Conservation (phyloP, 306 rosid species). For the Fragaria iinumae region DNA sequence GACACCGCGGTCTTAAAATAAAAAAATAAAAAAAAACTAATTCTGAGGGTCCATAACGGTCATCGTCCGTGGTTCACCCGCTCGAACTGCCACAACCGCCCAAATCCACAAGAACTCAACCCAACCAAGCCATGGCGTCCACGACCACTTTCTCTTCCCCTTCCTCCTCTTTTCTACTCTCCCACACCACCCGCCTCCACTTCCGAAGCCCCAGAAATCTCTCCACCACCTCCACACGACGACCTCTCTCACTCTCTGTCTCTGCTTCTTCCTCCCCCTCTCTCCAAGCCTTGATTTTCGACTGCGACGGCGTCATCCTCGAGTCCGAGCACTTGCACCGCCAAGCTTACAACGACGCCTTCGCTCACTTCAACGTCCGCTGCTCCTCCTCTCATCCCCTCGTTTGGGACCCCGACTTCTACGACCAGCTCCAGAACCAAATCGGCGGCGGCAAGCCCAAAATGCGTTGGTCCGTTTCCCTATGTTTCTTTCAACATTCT, state of each 20-base stretch:
- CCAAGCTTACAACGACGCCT: constrained; percentile 83
- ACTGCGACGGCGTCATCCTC: constrained; percentile 90
- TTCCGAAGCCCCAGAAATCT: constrained; percentile 12
- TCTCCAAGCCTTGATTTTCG: constrained; percentile 77
- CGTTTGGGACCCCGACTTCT: constrained; percentile 65
- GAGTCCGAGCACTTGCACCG: constrained; percentile 96
- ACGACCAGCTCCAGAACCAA: constrained; percentile 79
- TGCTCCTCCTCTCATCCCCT: constrained; percentile 63
- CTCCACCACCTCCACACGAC: constrained; percentile 14
- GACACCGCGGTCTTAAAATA: no score
- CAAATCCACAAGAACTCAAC: constrained; percentile 42
- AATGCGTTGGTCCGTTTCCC: constrained; percentile 40
- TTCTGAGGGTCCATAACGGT: constrained; percentile 35
- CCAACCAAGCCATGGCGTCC: constrained; percentile 48
- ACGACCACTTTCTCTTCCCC: constrained; percentile 26
- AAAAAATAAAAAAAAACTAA: neutral
- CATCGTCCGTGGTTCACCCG: constrained; percentile 27
- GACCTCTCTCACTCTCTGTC: constrained; percentile 43
- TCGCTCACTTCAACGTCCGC: constrained; percentile 61
- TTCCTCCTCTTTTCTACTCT: constrained; percentile 26
- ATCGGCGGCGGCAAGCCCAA: constrained; percentile 68
- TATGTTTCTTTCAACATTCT: neutral
- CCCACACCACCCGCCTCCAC: constrained; percentile 23
- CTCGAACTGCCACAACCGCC: constrained; percentile 17
- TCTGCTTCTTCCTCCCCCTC: constrained; percentile 38